Evolutionary conservation across 495 filamentous ascomycete genomes (phyloP), one percentile per base, ranked within the genome.

Genomic region (Penicillium nucicola): DNA sequence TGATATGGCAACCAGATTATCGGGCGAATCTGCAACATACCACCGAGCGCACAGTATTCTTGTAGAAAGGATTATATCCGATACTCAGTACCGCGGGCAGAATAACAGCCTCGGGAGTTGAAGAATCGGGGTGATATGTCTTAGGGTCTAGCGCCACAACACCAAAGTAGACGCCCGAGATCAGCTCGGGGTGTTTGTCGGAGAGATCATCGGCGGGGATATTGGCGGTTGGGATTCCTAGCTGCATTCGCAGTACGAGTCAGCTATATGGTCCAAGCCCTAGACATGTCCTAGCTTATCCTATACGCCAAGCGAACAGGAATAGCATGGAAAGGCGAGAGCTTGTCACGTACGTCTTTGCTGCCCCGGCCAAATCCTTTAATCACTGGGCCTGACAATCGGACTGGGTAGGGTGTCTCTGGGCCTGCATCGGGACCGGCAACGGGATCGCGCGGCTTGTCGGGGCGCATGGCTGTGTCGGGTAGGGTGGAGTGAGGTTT

Each of bases 151-250:
- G 70, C 0, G 88, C 79, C 1, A 89, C 89, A 68, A 86, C 96
- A 46, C 93, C 93, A 62, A 88, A 97, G 71, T 98, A 97, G 14
- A 98, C 86, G 36, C 93, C 93, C 17, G 82, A 86, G 22, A 80
- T 75, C 28, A 89, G 74, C 44, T 82, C 77, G 8, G 80, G 74
- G 61, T 95, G 82, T 14, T 60, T 52, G 61, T 89, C 90, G 14
- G 84, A 83, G 31, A 88, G 69, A 8, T 83, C 83, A 46, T 86
- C 84, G 48, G 95, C 77, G 34, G 93, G 91, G 55, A 98, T 92
- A 74, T 98, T 98, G 59, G 93, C 93, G 0, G 93, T 98, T 3
- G 93, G 93, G 68, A 97, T 97, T 48, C 92, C 90, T 50, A 98
- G 84, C 78, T 89, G 57, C 30, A 51, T 11, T 45, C n/a, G 8